Evolutionary conservation across 2,329 filamentous ascomycete species (phyloP), one percentile per base, ranked within the genome.

Genomic region (Cladosporium oxysporum): DNA sequence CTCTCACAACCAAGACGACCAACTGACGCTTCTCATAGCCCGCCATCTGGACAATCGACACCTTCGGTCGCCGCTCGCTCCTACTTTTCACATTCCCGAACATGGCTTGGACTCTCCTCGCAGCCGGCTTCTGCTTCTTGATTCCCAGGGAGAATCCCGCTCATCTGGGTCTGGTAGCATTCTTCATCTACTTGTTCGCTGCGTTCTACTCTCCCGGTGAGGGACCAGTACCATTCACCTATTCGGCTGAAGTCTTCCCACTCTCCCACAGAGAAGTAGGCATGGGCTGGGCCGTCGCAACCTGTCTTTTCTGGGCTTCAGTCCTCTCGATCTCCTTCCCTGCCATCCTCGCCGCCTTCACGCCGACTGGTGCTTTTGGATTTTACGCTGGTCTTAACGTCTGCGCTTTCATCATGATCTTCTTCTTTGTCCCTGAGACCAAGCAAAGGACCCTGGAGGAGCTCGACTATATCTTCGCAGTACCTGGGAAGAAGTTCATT

Each of bases 301-400:
- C 79, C 11, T 83, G 80, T 62, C 58, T 60, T 14, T 80, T 82
- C 69, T 85, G 81, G 80, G 82, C 82, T 2, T 77, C 81, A 4
- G 79, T 85, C 1, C 75, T 85, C 12, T 82, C 82, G 1, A 79
- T 85, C 35, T 81, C 82, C 0, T 84, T 83, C 71, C 83, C 83
- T 1, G 79, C 79, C 14, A 82, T 83, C 72, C 74, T 84, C 14
- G 64, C 64, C 16, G 82, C 79, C 3, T 80, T 87, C 75, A 83
- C 78, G 21, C 52, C 28, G 2, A 57, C 52, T 35, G 28, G 28
- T 74, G 78, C 0, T 79, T 84, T 85, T 66, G 79, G 80, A 8
- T 87, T 83, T 80, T 87, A 87, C 69, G 84, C 83, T 0, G 82
- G 76, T 0, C 83, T 83, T 79, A 85, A 85, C 72, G 68, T 85